Conservation (phyloP, 345 rosid species). For the Salix dunnii region DNA sequence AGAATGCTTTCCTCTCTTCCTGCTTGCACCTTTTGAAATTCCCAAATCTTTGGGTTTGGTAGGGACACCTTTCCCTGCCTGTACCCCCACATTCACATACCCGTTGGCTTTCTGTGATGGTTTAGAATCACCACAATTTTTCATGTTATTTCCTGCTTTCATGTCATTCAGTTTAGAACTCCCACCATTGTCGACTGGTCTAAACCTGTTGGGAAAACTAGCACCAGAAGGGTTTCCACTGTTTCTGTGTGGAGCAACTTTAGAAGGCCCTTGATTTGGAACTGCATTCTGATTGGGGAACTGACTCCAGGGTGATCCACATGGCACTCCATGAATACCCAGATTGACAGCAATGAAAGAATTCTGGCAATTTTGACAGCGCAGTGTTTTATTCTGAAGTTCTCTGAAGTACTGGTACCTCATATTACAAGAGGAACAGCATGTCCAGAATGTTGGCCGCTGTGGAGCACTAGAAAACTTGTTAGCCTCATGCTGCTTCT, state of each 20-base stretch:
- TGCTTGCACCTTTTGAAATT: slow-evolving; percentile 23
- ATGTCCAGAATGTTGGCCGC: slow-evolving; percentile 57
- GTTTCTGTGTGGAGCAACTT: slow-evolving; percentile 27
- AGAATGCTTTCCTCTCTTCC: slow-evolving; percentile 38
- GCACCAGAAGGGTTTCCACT: slow-evolving; percentile 28
- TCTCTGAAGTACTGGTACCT: slow-evolving; percentile 40
- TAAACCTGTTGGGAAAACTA: slow-evolving; percentile 20
- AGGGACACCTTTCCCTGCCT: slow-evolving; percentile 23
- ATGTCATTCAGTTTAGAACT: slow-evolving; percentile 23
- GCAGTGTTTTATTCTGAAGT: slow-evolving; percentile 36
- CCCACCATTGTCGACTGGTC: slow-evolving; percentile 22
- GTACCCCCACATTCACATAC: slow-evolving; percentile 18
- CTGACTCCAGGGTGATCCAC: slow-evolving; percentile 25
- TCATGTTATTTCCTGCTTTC: slow-evolving; percentile 7
- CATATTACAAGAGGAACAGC: slow-evolving; percentile 50
- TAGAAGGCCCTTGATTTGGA: slow-evolving; percentile 33
- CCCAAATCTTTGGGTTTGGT: slow-evolving; percentile 19
- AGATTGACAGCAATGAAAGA: slow-evolving; percentile 50
- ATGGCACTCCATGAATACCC: slow-evolving; percentile 29
- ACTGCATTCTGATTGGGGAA: slow-evolving; percentile 25
- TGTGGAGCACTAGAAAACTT: slow-evolving; percentile 11
- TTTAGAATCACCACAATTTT: slow-evolving; percentile 22
- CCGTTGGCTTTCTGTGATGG: slow-evolving; percentile 28
- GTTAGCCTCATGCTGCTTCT: slow-evolving; percentile 24
- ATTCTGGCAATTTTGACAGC: slow-evolving; percentile 50